Evolutionary conservation across 2,329 filamentous ascomycete species (phyloP).

Genomic region (Lasiodiplodia citricola): DNA sequence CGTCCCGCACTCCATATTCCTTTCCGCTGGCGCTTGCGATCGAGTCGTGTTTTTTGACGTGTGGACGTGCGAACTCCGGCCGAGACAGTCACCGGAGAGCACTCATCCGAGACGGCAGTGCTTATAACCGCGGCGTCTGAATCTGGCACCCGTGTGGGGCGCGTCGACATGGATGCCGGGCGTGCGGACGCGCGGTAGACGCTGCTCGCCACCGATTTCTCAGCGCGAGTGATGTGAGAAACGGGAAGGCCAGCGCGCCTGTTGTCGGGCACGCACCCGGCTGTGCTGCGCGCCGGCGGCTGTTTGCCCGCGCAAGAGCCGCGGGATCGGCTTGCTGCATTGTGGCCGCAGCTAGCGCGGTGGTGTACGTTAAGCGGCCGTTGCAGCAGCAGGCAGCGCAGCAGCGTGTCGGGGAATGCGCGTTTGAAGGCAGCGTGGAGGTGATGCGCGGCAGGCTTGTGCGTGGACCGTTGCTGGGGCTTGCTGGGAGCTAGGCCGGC

Average conservation of each 20-base stretch:
- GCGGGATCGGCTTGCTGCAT: not conserved
- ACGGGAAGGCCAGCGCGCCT: not conserved
- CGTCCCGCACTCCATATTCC: conserved; percentile 1
- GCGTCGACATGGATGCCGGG: conserved; percentile 2
- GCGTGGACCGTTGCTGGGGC: not conserved
- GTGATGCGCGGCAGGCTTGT: conserved; percentile 3
- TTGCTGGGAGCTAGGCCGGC: not conserved
- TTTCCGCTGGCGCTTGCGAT: not conserved
- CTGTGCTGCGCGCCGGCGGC: conserved; percentile 2
- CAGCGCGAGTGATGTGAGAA: not conserved
- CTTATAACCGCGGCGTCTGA: conserved; percentile 6
- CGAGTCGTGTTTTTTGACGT: conserved; percentile 17
- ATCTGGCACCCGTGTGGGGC: not conserved
- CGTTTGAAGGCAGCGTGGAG: conserved; percentile 14
- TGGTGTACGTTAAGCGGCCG: not conserved
- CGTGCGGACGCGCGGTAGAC: conserved; percentile 20
- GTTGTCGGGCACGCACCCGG: not conserved
- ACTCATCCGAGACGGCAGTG: conserved; percentile 6
- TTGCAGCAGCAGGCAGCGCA: conserved; percentile 1
- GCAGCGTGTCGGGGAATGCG: conserved; percentile 13
- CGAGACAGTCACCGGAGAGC: conserved; percentile 14
- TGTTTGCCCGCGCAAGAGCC: not conserved
- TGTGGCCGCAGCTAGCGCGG: not conserved
- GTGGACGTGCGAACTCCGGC: conserved; percentile 16
- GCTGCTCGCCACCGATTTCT: conserved; percentile 16